phyloP scores from a whole-genome alignment of 129 eudicot species.

The Kitagawia praeruptora region DNA sequence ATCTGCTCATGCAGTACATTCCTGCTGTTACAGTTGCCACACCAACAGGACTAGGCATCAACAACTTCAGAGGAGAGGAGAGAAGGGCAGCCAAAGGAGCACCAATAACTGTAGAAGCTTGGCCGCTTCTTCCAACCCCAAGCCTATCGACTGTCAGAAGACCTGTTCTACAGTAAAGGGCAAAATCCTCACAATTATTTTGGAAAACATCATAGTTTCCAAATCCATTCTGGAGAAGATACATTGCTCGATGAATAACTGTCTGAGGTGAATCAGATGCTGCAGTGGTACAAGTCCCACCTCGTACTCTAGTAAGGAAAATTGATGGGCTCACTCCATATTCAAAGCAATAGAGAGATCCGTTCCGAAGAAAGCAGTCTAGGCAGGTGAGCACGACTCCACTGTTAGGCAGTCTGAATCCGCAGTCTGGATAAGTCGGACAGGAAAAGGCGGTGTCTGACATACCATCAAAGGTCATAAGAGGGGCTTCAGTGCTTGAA shows the following conservation, averaged over 20 bases:
- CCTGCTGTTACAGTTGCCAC: conserved; percentile 87
- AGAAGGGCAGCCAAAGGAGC: conserved; percentile 78
- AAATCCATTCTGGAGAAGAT: conserved; percentile 69
- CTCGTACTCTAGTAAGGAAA: conserved; percentile 70
- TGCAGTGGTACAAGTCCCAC: conserved; percentile 92
- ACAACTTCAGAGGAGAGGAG: conserved; percentile 54
- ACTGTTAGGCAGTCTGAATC: conserved; percentile 67
- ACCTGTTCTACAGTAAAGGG: conserved; percentile 84
- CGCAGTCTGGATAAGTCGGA: conserved; percentile 74
- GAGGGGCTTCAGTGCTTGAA: conserved; percentile 29
- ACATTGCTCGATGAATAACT: conserved; percentile 73
- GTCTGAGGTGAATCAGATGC: conserved; percentile 44
- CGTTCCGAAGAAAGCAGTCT: conserved; percentile 65
- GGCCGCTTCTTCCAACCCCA: conserved; percentile 87
- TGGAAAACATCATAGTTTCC: conserved; percentile 77
- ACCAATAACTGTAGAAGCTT: conserved; percentile 66
- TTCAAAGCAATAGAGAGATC: conserved; percentile 65
- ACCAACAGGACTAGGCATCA: conserved; percentile 73
- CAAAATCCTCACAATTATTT: conserved; percentile 89
- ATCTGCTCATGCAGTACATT: conserved; percentile 82
- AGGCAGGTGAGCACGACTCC: conserved; percentile 83
- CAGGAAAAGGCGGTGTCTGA: conserved; percentile 32
- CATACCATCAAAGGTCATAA: conserved; percentile 23
- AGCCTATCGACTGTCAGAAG: conserved; percentile 52
- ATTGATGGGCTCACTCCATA: conserved; percentile 65